Conservation (phyloP, 2,329 filamentous ascomycete species). For the Fusarium chuoi region DNA sequence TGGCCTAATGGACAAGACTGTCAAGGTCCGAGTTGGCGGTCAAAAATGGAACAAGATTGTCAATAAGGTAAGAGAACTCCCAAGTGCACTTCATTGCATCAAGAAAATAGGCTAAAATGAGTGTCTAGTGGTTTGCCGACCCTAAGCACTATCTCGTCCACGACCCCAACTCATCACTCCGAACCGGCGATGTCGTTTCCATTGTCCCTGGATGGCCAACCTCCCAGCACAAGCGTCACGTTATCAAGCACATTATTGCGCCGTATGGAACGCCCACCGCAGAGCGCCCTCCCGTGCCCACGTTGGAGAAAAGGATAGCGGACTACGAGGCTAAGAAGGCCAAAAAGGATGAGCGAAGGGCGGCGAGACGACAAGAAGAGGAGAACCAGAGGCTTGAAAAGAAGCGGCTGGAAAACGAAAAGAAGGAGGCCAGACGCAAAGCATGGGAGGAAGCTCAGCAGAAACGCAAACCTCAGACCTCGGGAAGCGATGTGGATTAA, state of each 20-base stretch:
- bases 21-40: slow-evolving; percentile 78
- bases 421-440: slow-evolving; percentile 39
- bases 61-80: slow-evolving; percentile 68
- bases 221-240: slow-evolving; percentile 75
- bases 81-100: not conserved
- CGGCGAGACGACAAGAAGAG: slow-evolving; percentile 45
- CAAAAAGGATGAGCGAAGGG: slow-evolving; percentile 66
- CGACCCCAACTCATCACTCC: slow-evolving; percentile 79
- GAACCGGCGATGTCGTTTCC: slow-evolving; percentile 78
- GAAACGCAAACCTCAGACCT: slow-evolving; percentile 28
- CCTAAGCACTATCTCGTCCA: slow-evolving; percentile 76
- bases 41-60: slow-evolving; percentile 78
- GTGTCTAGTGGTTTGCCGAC: slow-evolving; percentile 66
- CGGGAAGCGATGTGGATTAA: slow-evolving; percentile 26
- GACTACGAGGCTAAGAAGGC: slow-evolving; percentile 64
- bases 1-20: slow-evolving; percentile 80
- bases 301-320: slow-evolving; percentile 68
- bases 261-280: slow-evolving; percentile 72
- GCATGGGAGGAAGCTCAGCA: slow-evolving; percentile 39
- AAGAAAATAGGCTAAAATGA: not conserved
- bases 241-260: slow-evolving; percentile 79
- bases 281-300: slow-evolving; percentile 73
- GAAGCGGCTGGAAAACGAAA: slow-evolving; percentile 40
- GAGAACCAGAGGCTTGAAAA: slow-evolving; percentile 42
- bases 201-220: slow-evolving; percentile 74